Evolutionary conservation across 345 rosid genomes (phyloP).

Genomic region (Linum usitatissimum): DNA sequence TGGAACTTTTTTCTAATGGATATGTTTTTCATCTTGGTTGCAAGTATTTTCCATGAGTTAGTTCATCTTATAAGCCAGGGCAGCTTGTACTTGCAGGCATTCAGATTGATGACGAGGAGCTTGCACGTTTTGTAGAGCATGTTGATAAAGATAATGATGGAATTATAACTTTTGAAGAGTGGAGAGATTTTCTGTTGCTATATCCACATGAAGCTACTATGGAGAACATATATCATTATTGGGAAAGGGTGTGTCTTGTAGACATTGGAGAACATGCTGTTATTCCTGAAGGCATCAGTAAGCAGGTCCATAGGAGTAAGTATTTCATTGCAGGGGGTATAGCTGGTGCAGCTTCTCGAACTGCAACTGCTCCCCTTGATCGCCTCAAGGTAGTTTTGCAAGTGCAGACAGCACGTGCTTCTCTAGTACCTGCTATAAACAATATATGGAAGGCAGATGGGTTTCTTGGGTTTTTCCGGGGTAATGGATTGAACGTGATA

Average conservation of each 20-base stretch:
- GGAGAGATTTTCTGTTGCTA: conserved; percentile 87
- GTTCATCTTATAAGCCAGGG: conserved; percentile 23
- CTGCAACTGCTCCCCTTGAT: conserved; percentile 85
- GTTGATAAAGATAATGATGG: conserved; percentile 90
- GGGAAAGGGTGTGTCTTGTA: conserved; percentile 78
- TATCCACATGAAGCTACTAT: conserved; percentile 96
- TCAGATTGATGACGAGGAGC: conserved; percentile 81
- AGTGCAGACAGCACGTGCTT: conserved; percentile 57
- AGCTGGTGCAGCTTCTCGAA: conserved; percentile 86
- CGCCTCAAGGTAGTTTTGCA: conserved; percentile 76
- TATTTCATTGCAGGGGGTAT: conserved; percentile 86
- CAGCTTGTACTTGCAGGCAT: conserved; percentile 23
- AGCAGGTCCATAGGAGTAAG: conserved; percentile 60
- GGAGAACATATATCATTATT: conserved; percentile 75
- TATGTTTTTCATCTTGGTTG: not conserved
- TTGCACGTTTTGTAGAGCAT: conserved; percentile 79
- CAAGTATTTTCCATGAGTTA: not conserved
- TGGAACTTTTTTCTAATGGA: no score
- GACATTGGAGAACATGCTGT: conserved; percentile 88
- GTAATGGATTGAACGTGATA: conserved; percentile 70
- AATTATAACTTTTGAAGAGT: conserved; percentile 79
- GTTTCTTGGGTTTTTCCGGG: conserved; percentile 55
- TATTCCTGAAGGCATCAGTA: conserved; percentile 73
- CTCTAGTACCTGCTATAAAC: conserved; percentile 50
- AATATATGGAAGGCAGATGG: conserved; percentile 60